Evolutionary conservation across 176 grass and related monocot genomes (phyloP), one percentile per base, ranked within the genome.

Genomic region (Pontederia paniculata): DNA sequence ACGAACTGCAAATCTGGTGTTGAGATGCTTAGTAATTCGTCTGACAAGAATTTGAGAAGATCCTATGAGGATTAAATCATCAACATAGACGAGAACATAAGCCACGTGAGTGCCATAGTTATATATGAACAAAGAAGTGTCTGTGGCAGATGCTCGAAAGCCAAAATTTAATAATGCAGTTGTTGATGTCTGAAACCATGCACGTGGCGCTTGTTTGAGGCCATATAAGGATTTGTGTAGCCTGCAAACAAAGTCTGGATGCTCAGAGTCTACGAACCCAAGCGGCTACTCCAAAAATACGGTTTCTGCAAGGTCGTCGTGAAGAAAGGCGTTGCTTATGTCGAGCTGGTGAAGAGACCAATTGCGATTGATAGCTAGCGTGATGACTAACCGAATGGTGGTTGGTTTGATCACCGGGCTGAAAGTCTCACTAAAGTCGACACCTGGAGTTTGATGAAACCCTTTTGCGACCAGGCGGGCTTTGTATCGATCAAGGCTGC

Each of bases 341-440:
- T 67, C 58, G 9, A 74, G 50, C 9, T 74, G 50, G 0, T 13
- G 11, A 0, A 75, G 21, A 0, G 42, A 14, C 72, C 62, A 60
- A 7, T 17, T 0, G 0, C n/a, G 28, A 0, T 20, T 20, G 0
- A 57, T 0, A 0, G 5, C 45, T 10, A 73, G 0, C 10, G 21
- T 28, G 0, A 61, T 9, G 0, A 76, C n/a, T 0, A 48, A 12
- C 2, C 28, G 11, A 1, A 76, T 60, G 0, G 23, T 54, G 0
- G 12, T n/a, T 0, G 52, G 55, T 0, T 67, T 57, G 0, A 75
- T 21, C 0, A 75, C 62, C 0, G 43, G 62, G 7, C 13, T 44
- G 14, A 58, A 68, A 1, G 52, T 0, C n/a, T 51, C 10, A 0
- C 2, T 8, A 14, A 37, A 71, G 0, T 71, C 68, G 0, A 60